phyloP scores from a whole-genome alignment of 148 eudicot genomes.

The Hydrangea macrophylla region DNA sequence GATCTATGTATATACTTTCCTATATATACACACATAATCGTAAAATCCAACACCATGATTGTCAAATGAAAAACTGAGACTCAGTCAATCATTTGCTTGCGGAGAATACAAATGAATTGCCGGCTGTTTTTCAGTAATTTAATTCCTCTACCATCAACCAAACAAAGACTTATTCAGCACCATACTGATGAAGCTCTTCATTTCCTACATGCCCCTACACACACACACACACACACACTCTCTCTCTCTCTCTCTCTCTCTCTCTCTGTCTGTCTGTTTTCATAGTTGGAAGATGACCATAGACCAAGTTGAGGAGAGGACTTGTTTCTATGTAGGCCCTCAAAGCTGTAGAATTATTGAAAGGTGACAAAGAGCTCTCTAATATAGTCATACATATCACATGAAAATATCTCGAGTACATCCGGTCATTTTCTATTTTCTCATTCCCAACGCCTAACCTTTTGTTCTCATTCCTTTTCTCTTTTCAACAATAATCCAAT shows the following conservation, averaged over 20 bases:
- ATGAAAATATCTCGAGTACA: neutral
- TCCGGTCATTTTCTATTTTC: neutral
- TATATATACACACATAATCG: neutral
- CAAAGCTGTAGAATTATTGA: neutral
- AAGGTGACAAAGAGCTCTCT: neutral
- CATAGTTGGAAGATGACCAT: too few relatives aligned
- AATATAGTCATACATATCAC: neutral
- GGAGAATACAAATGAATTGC: slow-evolving; percentile 13
- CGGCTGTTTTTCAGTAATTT: slow-evolving; percentile 9
- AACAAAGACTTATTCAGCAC: slow-evolving; percentile 8
- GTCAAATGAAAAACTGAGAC: neutral
- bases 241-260: neutral
- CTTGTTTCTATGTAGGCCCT: slow-evolving; percentile 3
- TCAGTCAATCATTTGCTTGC: neutral
- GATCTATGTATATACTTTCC: neutral
- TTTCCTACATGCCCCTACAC: neutral
- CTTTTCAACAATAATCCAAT: neutral
- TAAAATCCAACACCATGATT: neutral
- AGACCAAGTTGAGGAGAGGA: neutral
- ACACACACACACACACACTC: too few relatives aligned
- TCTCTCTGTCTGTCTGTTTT: too few relatives aligned
- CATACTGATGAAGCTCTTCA: neutral
- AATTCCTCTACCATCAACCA: neutral
- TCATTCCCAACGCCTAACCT: neutral
- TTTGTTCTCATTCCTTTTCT: neutral